These are phyloP conservation scores for Quercus robur DNA, from an alignment of 306 rosid species.

Conservation along the genomic window DNA sequence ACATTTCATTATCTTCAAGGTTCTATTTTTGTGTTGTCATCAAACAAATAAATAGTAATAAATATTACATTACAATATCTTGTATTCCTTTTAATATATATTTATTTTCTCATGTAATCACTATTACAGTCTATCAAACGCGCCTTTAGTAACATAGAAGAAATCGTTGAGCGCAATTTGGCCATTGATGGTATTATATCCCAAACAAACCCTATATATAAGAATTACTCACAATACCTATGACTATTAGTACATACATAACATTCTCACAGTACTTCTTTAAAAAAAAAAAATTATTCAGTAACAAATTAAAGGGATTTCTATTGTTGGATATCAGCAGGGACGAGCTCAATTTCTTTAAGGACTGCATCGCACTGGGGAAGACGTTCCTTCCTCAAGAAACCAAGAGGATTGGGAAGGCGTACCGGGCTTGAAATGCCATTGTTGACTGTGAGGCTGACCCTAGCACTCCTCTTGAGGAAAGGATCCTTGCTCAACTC, in stretches of 20 bases:
- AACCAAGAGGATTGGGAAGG: constrained; percentile 72
- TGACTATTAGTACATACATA: background rate
- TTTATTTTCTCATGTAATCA: fast-evolving
- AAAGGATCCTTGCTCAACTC: constrained; percentile 23
- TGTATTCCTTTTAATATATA: too few relatives aligned
- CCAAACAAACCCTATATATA: too few relatives aligned
- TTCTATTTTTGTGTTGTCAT: too few relatives aligned
- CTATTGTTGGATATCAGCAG: background rate
- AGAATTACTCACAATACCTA: too few relatives aligned
- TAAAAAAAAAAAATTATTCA: background rate
- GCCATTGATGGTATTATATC: too few relatives aligned
- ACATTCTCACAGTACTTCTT: background rate
- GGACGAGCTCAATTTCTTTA: constrained; percentile 51
- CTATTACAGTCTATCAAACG: fast-evolving
- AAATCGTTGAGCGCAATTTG: too few relatives aligned
- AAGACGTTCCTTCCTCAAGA: constrained; percentile 38
- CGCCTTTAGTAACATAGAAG: too few relatives aligned
- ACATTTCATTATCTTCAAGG: too few relatives aligned
- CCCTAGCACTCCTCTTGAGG: constrained; percentile 34
- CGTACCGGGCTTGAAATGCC: constrained; percentile 52
- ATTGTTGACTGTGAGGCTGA: constrained; percentile 57
- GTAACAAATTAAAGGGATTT: background rate
- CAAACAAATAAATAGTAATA: too few relatives aligned
- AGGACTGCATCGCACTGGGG: constrained; percentile 41
- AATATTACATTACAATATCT: too few relatives aligned